phyloP scores from a whole-genome alignment of 2,329 filamentous ascomycete genomes.

The Reticulascus tulasneorum region DNA sequence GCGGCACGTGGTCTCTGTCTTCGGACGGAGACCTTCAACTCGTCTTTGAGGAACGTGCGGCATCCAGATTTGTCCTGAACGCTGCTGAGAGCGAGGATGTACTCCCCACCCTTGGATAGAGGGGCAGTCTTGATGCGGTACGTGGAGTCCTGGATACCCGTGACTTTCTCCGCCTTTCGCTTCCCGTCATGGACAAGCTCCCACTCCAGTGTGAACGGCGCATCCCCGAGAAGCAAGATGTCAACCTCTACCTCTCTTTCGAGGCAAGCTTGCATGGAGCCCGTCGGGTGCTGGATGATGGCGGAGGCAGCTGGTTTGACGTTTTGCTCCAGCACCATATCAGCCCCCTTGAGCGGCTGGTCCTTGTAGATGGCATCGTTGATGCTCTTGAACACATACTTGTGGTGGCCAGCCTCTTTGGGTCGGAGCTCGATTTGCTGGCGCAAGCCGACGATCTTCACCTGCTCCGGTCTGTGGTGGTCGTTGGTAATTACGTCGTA shows the following conservation, averaged over 20 bases:
- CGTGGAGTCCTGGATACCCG: constrained; percentile 57
- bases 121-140: constrained; percentile 73
- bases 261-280: constrained; percentile 68
- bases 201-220: constrained; percentile 87
- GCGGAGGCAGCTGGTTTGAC: constrained; percentile 92
- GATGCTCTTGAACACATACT: constrained; percentile 78
- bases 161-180: constrained; percentile 63
- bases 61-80: constrained; percentile 85
- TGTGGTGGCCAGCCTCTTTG: constrained; percentile 75
- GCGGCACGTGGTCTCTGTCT: constrained; percentile 82
- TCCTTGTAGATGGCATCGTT: constrained; percentile 77
- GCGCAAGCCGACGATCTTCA: constrained; percentile 63
- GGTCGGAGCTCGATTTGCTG: constrained; percentile 84
- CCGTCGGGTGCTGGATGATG: constrained; percentile 54
- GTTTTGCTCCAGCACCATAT: constrained; percentile 72
- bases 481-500: constrained; percentile 69
- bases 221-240: constrained; percentile 73
- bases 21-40: constrained; percentile 79
- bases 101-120: constrained; percentile 80
- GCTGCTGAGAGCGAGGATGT: constrained; percentile 78
- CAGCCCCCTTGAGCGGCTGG: constrained; percentile 56
- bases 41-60: constrained; percentile 79
- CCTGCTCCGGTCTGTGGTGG: constrained; percentile 28
- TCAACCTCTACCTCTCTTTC: constrained; percentile 74
- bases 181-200: constrained; percentile 89